Conservation (phyloP, 1,139 yeast genomes). For the Candida sp. region DNA sequence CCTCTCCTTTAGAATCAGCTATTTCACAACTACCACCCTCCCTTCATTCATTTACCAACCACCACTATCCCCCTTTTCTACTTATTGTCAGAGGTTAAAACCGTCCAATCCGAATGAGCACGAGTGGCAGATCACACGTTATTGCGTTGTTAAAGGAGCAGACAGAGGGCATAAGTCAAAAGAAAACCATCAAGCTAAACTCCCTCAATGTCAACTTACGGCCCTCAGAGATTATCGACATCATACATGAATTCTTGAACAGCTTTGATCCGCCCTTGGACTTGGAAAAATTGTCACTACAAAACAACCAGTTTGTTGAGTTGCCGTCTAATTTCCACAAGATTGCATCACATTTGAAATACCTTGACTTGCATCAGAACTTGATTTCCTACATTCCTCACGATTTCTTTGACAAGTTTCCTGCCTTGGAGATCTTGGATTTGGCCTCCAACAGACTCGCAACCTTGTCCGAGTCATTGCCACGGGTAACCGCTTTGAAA, state of each 20-base stretch:
- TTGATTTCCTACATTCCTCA: slow-evolving; percentile 56
- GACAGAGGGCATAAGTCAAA: slow-evolving; percentile 24
- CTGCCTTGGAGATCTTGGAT: slow-evolving; percentile 67
- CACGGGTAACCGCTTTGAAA: slow-evolving; percentile 46
- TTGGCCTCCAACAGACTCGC: slow-evolving; percentile 60
- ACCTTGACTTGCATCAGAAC: slow-evolving; percentile 72
- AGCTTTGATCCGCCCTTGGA: slow-evolving; percentile 36
- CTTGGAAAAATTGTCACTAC: slow-evolving; percentile 58
- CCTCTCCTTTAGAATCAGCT: too few relatives aligned
- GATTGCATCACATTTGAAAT: slow-evolving; percentile 52
- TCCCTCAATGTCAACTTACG: slow-evolving; percentile 10
- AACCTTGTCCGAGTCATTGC: slow-evolving; percentile 43
- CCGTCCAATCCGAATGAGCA: neutral
- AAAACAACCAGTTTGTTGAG: slow-evolving; percentile 49
- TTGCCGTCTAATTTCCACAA: slow-evolving; percentile 53
- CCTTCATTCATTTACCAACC: too few relatives aligned
- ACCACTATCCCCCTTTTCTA: too few relatives aligned
- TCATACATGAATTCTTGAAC: slow-evolving; percentile 26
- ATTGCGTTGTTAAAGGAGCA: slow-evolving; percentile 24
- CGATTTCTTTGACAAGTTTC: slow-evolving; percentile 29
- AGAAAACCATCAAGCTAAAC: slow-evolving; percentile 26
- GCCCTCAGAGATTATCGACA: slow-evolving; percentile 26
- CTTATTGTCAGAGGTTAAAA: neutral
- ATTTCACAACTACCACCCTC: too few relatives aligned
- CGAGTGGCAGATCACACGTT: slow-evolving; percentile 5